A percentile compares a stretch with the other conserved stretches of the same genome.
Conservation (phyloP, 805 yeast genomes). For the Debaryomyces maramus region DNA sequence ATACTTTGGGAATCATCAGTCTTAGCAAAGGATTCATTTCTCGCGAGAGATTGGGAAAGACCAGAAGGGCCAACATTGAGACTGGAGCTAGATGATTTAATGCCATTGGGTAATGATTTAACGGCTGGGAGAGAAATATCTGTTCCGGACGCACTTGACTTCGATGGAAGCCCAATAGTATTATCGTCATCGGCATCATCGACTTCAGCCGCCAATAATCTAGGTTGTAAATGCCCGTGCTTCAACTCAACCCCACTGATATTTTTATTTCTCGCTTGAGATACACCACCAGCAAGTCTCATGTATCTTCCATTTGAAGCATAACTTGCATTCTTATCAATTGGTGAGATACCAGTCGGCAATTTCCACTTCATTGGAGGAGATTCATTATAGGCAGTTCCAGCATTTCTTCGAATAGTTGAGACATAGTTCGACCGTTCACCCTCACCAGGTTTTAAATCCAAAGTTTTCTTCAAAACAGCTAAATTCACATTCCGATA, state of each 20-base stretch:
- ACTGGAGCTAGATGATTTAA: slow-evolving; percentile 9
- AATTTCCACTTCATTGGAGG: slow-evolving; percentile 49
- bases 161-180: slow-evolving; percentile 8
- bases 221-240: slow-evolving; percentile 62
- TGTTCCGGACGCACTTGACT: slow-evolving; percentile 11
- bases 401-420: slow-evolving; percentile 42
- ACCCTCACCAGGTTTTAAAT: slow-evolving; percentile 49
- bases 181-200: slow-evolving; percentile 59
- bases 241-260: slow-evolving; percentile 55
- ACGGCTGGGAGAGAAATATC: slow-evolving; percentile 1
- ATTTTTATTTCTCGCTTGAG: slow-evolving; percentile 29
- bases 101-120: slow-evolving; percentile 15
- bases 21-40: slow-evolving; percentile 31
- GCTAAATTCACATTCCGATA: slow-evolving; percentile 38
- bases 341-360: slow-evolving; percentile 56
- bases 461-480: slow-evolving; percentile 34
- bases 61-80: slow-evolving; percentile 4
- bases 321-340: slow-evolving; percentile 33
- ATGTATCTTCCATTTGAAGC: slow-evolving; percentile 28
- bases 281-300: slow-evolving; percentile 25
- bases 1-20: slow-evolving; percentile 29
- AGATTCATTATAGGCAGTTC: slow-evolving; percentile 50
- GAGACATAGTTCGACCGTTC: slow-evolving; percentile 52
- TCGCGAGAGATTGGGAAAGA: slow-evolving; percentile 11
- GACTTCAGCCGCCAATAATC: slow-evolving; percentile 72